Evolutionary conservation across 2,329 filamentous ascomycete genomes (phyloP), one percentile per base, ranked within the genome.

Genomic region (Bipolaris zeicola): DNA sequence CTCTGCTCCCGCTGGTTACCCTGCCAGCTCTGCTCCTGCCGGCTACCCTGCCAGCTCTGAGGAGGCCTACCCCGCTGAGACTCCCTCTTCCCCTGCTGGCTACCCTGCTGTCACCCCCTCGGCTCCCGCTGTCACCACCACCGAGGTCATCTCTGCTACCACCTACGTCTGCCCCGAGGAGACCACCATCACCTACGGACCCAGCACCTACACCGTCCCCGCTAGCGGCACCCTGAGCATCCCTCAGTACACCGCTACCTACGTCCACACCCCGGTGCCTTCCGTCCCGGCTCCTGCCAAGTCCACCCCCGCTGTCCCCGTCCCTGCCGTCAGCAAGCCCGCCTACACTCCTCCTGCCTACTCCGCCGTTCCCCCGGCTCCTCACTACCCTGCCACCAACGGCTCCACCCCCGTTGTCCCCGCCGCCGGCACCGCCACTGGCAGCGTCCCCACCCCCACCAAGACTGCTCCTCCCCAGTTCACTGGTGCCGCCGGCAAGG

Each of bases 401-500:
- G 54, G 38, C 47, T 42, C 52, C 47, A 52, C 57, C 16, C 62
- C 61, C 39, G 63, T 63, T 61, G 65, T 64, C 37, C 56, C 63
- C 54, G 56, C 54, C 34, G 56, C 55, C 36, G 70, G 69, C 37
- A 67, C 69, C 57, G 64, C 58, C 39, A 68, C 62, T 45, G 65
- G 65, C 43, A 52, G 49, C 65, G 33, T 63, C 64, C 62, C 71
- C 69, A 58, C 67, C 70, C 52, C 66, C 69, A 60, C 66, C 70
- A 66, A 68, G 64, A 58, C 66, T 44, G 5, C 55, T 41, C 59
- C 57, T 20, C 69, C 62, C 51, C 61, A 70, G 64, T 83, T 79
- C 80, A 83, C 81, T 57, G 83, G 81, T 53, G 83, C 80, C 67
- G 82, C 81, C 68, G 76, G 77, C 70, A 79, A 81, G 76, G 77